Conservation (phyloP, 2,329 filamentous ascomycete species). For the Cytospora paraplurivora region DNA sequence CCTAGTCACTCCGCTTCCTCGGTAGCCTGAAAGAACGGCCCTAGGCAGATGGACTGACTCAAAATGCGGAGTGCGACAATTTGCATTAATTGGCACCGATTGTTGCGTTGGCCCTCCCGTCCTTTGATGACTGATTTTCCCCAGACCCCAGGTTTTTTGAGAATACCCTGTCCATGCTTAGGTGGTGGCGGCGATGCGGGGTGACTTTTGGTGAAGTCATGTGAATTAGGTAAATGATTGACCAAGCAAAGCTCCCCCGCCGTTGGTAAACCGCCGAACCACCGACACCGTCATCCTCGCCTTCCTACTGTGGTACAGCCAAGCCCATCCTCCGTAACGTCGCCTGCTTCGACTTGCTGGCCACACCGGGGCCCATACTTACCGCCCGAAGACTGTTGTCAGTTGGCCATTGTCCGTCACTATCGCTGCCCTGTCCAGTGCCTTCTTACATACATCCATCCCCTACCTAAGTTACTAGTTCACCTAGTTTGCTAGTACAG, state of each 20-base stretch:
- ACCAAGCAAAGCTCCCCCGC: neutral
- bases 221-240: neutral
- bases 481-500: neutral
- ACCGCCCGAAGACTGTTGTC: no score
- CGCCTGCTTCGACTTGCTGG: neutral
- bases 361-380: neutral
- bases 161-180: slow-evolving; percentile 4
- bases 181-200: slow-evolving; percentile 3
- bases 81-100: neutral
- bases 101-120: neutral
- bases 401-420: no score
- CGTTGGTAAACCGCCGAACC: neutral
- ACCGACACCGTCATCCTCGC: neutral
- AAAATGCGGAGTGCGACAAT: neutral
- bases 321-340: neutral
- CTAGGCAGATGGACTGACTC: neutral
- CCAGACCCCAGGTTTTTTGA: slow-evolving; percentile 19
- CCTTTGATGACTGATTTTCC: neutral
- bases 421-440: neutral
- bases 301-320: neutral
- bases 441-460: neutral
- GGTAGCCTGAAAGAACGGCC: neutral
- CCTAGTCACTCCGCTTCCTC: neutral
- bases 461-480: neutral
- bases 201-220: neutral